phyloP scores from a whole-genome alignment of 306 rosid genomes.

The Castanea mollissima region DNA sequence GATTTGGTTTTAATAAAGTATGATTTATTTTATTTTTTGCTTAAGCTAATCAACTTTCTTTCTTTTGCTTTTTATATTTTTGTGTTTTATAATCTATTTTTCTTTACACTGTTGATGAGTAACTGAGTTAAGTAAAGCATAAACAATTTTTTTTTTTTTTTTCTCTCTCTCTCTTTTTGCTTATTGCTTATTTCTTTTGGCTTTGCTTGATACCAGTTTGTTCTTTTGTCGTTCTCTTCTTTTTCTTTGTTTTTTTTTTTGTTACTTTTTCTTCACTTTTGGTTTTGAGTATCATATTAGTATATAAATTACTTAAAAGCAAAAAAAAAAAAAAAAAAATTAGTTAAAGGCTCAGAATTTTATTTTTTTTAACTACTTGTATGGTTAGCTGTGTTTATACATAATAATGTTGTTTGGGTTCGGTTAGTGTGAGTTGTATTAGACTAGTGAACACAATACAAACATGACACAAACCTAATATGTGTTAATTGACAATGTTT shows the following conservation, averaged over 20 bases:
- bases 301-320: too few relatives aligned
- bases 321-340: too few relatives aligned
- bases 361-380: too few relatives aligned
- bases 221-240: constrained; percentile 26
- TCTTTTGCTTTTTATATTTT: too few relatives aligned
- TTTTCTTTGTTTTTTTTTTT: background rate
- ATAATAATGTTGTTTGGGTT: too few relatives aligned
- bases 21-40: background rate
- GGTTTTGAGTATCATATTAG: background rate
- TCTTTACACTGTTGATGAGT: background rate
- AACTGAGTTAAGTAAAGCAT: constrained; percentile 38
- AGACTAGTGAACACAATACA: too few relatives aligned
- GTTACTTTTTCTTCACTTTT: background rate
- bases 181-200: background rate
- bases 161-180: background rate
- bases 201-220: constrained; percentile 4
- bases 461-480: too few relatives aligned
- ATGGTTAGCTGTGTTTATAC: too few relatives aligned
- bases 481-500: too few relatives aligned
- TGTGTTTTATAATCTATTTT: background rate
- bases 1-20: constrained; percentile 10
- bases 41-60: background rate
- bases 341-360: too few relatives aligned
- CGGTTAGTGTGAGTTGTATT: too few relatives aligned
- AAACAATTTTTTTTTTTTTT: background rate